A percentile compares a stretch with the other conserved stretches of the same genome.
phyloP scores from a whole-genome alignment of 805 yeast species.

The Blastobotrys parvus region DNA sequence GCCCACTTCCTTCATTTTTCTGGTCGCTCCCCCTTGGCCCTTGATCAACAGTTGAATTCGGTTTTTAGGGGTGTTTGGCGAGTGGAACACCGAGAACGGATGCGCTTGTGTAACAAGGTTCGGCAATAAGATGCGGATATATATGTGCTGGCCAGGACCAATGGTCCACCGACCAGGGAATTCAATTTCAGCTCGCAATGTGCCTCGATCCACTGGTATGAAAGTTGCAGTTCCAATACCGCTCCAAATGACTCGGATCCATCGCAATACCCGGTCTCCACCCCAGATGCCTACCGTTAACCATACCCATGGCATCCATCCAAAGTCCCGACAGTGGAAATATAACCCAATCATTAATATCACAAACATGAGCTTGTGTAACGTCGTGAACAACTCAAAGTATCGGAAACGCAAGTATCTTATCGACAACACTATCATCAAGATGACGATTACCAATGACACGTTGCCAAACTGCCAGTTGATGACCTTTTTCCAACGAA shows the following conservation, averaged over 20 bases:
- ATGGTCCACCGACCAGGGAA: conserved; percentile 40
- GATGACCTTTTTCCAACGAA: conserved; percentile 1
- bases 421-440: conserved; percentile 41
- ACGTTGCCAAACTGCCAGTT: conserved; percentile 30
- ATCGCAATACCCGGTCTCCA: conserved; percentile 52
- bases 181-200: conserved; percentile 19
- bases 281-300: conserved; percentile 59
- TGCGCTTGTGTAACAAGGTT: conserved; percentile 60
- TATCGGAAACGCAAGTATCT: conserved; percentile 39
- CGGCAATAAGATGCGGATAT: conserved; percentile 46
- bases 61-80: conserved; percentile 11
- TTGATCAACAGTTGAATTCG: conserved; percentile 9
- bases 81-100: conserved; percentile 46
- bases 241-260: conserved; percentile 44
- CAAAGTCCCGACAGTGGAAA: conserved; percentile 35
- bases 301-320: conserved; percentile 33
- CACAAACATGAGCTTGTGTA: conserved; percentile 48
- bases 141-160: conserved; percentile 49
- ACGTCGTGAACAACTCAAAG: conserved; percentile 50
- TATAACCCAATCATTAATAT: conserved; percentile 49
- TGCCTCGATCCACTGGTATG: conserved; percentile 2
- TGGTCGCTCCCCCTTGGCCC: conserved; percentile 17
- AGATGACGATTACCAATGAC: conserved; percentile 35
- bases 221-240: conserved; percentile 36
- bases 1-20: not conserved